Percentiles rank a stretch among this genome's conserved stretches.
Evolutionary conservation across 2,329 filamentous ascomycete genomes (phyloP).

Genomic region (Trichophyton benhamiae): DNA sequence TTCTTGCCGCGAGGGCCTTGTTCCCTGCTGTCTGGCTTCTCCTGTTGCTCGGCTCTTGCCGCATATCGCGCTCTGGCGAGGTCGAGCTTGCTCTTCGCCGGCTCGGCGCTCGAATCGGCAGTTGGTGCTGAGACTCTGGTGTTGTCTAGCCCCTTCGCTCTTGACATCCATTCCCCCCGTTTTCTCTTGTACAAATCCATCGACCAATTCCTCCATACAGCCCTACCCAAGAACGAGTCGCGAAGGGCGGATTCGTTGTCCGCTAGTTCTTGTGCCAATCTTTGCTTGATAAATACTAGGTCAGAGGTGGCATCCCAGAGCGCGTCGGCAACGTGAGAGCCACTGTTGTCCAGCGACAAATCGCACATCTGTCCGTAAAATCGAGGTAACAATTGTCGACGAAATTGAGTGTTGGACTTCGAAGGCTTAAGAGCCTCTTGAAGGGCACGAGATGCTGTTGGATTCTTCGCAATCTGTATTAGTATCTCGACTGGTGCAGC

Average conservation of each 20-base stretch:
- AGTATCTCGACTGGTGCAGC: constrained; percentile 45
- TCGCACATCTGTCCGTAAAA: constrained; percentile 51
- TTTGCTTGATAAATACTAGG: constrained; percentile 55
- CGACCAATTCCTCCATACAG: constrained; percentile 62
- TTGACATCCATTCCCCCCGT: constrained; percentile 51
- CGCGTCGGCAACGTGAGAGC: constrained; percentile 56
- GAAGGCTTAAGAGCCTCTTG: constrained; percentile 49
- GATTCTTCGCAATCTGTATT: constrained; percentile 53
- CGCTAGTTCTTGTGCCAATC: constrained; percentile 51
- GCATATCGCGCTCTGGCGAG: constrained; percentile 47
- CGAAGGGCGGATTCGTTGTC: constrained; percentile 48
- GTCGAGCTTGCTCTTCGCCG: constrained; percentile 41
- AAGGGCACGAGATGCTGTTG: constrained; percentile 48
- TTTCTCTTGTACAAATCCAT: constrained; percentile 59
- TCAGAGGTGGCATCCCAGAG: constrained; percentile 53
- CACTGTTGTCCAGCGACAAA: constrained; percentile 48
- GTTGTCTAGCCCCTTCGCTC: constrained; percentile 42
- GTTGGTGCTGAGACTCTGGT: constrained; percentile 12
- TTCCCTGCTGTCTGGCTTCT: background rate
- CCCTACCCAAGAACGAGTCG: constrained; percentile 53
- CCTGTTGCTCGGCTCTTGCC: constrained; percentile 25
- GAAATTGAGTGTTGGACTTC: constrained; percentile 43
- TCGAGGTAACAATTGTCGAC: constrained; percentile 51
- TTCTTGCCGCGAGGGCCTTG: background rate
- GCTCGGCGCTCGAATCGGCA: constrained; percentile 13